These are phyloP conservation scores for Dictyophora rubrovolvata DNA, from an alignment of 768 basidiomycete genomes.

Conservation along the genomic window DNA sequence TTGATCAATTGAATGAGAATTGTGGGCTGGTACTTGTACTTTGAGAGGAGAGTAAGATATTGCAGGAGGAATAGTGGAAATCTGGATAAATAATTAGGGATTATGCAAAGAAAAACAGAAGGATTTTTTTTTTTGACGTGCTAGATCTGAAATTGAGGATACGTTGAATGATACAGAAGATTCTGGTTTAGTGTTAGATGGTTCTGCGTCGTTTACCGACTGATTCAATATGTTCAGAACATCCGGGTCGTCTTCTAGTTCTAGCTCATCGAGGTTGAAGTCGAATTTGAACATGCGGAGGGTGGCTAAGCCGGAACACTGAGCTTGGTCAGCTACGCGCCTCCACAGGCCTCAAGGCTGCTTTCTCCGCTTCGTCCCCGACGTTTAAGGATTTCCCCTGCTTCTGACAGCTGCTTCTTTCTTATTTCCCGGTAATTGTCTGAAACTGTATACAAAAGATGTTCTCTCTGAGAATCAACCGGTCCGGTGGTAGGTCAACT, in stretches of 20 bases:
- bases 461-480: too few relatives aligned
- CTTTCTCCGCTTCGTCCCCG: too few relatives aligned
- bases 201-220: background rate
- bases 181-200: background rate
- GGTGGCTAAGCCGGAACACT: too few relatives aligned
- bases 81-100: slow-evolving; percentile 35
- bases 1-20: slow-evolving; percentile 11
- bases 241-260: slow-evolving; percentile 22
- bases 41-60: slow-evolving; percentile 74
- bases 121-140: slow-evolving; percentile 11
- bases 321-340: too few relatives aligned
- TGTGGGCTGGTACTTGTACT: slow-evolving; percentile 30
- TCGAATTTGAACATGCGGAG: slow-evolving; percentile 56
- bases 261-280: slow-evolving; percentile 45
- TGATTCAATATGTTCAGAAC: background rate
- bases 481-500: too few relatives aligned
- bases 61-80: slow-evolving; percentile 54
- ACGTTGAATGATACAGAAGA: slow-evolving; percentile 18
- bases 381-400: too few relatives aligned
- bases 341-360: too few relatives aligned
- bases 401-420: too few relatives aligned
- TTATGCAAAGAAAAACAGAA: slow-evolving; percentile 18
- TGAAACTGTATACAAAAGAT: too few relatives aligned
- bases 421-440: too few relatives aligned
- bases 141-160: slow-evolving; percentile 22